phyloP scores from a whole-genome alignment of 805 yeast species.

The Yarrowia sp. region DNA sequence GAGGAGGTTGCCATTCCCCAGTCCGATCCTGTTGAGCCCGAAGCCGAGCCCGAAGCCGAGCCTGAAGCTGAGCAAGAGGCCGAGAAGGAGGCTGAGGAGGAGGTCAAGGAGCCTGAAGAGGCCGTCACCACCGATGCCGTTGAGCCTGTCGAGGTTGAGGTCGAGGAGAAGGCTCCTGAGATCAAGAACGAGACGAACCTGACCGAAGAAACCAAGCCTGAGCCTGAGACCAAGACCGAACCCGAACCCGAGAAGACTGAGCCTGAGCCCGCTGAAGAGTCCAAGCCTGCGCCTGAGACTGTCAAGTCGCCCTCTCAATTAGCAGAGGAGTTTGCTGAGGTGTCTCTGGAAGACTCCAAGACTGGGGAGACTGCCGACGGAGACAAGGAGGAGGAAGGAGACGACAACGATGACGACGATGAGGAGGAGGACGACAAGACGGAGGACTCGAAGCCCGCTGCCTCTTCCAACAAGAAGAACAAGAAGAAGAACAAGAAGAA shows the following conservation, averaged over 20 bases:
- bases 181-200: too few relatives aligned
- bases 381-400: slow-evolving; percentile 24
- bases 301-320: slow-evolving; percentile 24
- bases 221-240: not conserved
- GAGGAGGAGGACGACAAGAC: slow-evolving; percentile 27
- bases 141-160: not conserved
- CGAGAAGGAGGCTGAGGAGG: not conserved
- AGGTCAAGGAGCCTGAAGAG: slow-evolving; percentile 4
- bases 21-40: not conserved
- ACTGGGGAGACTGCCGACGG: slow-evolving; percentile 29
- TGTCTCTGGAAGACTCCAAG: slow-evolving; percentile 23
- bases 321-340: slow-evolving; percentile 22
- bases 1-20: not conserved
- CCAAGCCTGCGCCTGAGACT: slow-evolving; percentile 28
- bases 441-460: slow-evolving; percentile 18
- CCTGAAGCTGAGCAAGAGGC: not conserved
- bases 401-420: slow-evolving; percentile 26
- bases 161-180: not conserved
- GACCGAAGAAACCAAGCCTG: not conserved
- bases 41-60: not conserved
- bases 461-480: slow-evolving; percentile 29
- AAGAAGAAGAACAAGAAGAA: slow-evolving; percentile 27
- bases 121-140: not conserved
- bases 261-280: not conserved
- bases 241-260: not conserved